Conservation (phyloP, 306 rosid genomes). For the Carpinus viminea region DNA sequence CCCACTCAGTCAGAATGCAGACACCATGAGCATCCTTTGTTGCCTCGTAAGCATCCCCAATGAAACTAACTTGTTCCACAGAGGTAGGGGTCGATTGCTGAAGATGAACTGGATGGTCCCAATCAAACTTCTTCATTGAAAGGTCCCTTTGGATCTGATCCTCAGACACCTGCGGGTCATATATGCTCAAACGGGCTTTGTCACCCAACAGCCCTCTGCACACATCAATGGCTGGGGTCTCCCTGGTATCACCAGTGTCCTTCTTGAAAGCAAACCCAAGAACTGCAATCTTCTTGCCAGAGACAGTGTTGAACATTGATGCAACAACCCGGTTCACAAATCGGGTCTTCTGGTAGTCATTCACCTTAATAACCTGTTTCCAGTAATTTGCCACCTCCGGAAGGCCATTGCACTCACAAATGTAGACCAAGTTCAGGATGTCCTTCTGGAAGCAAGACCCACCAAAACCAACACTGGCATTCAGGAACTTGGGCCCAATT, state of each 20-base stretch:
- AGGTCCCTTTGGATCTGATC: slow-evolving; percentile 74
- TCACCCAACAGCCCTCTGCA: slow-evolving; percentile 82
- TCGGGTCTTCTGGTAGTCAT: slow-evolving; percentile 84
- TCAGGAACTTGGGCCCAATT: slow-evolving; percentile 83
- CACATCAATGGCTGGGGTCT: slow-evolving; percentile 88
- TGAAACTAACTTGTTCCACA: slow-evolving; percentile 60
- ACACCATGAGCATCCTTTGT: slow-evolving; percentile 74
- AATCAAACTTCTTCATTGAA: slow-evolving; percentile 80
- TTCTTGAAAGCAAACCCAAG: slow-evolving; percentile 90
- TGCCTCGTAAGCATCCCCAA: slow-evolving; percentile 72
- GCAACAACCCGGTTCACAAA: slow-evolving; percentile 80
- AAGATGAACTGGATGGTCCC: slow-evolving; percentile 87
- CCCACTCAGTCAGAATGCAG: slow-evolving; percentile 83
- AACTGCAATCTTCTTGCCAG: slow-evolving; percentile 72
- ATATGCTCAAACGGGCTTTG: slow-evolving; percentile 75
- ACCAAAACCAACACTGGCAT: slow-evolving; percentile 92
- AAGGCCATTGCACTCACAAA: slow-evolving; percentile 94
- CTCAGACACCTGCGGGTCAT: slow-evolving; percentile 76
- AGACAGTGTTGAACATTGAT: slow-evolving; percentile 87
- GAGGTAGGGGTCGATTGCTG: slow-evolving; percentile 69
- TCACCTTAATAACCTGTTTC: slow-evolving; percentile 91
- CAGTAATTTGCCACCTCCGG: slow-evolving; percentile 91
- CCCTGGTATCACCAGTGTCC: slow-evolving; percentile 90
- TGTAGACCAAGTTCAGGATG: slow-evolving; percentile 80
- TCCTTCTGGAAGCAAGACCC: slow-evolving; percentile 98